These are phyloP conservation scores for Cyanidioschyzon merolae DNA, from an alignment of 23 red algal genomes.

Conservation along the genomic window DNA sequence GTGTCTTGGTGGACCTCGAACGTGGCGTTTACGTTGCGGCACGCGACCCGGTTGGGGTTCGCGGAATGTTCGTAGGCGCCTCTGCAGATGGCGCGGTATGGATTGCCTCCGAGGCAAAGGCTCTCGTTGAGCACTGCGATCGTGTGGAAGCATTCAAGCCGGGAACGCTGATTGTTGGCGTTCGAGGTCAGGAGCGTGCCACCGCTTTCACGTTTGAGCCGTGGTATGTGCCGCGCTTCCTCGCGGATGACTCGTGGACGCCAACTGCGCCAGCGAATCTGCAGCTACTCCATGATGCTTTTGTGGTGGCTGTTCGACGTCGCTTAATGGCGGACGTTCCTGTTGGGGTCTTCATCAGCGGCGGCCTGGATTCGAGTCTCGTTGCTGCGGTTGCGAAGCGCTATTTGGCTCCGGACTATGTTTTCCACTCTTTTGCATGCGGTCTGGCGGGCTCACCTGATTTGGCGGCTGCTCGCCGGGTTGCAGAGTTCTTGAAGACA, in stretches of 20 bases:
- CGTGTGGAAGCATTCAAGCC: constrained; percentile 37
- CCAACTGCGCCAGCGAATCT: constrained; percentile 55
- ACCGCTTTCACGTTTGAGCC: constrained; percentile 14
- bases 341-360: constrained; percentile 30
- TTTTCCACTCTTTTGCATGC: constrained; percentile 64
- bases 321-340: constrained; percentile 31
- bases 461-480: constrained; percentile 67
- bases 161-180: constrained; percentile 1
- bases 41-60: constrained; percentile 82
- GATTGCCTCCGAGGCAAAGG: constrained; percentile 55
- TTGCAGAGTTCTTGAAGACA: constrained; percentile 82
- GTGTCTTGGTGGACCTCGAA: constrained; percentile 47
- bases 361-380: constrained; percentile 67
- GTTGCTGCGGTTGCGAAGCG: constrained; percentile 73
- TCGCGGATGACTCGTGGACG: constrained; percentile 43
- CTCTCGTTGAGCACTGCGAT: constrained; percentile 52
- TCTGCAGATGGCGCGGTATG: constrained; percentile 51
- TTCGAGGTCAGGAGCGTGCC: constrained; percentile 2
- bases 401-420: constrained; percentile 46
- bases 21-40: constrained; percentile 63
- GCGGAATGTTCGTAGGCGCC: constrained; percentile 62
- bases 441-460: constrained; percentile 83
- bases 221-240: constrained; percentile 21
- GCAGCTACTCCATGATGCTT: constrained; percentile 58
- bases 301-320: constrained; percentile 27